These are phyloP conservation scores for Spathaspora jeffriesii DNA, from an alignment of 1,139 yeast species.

Conservation along the genomic window DNA sequence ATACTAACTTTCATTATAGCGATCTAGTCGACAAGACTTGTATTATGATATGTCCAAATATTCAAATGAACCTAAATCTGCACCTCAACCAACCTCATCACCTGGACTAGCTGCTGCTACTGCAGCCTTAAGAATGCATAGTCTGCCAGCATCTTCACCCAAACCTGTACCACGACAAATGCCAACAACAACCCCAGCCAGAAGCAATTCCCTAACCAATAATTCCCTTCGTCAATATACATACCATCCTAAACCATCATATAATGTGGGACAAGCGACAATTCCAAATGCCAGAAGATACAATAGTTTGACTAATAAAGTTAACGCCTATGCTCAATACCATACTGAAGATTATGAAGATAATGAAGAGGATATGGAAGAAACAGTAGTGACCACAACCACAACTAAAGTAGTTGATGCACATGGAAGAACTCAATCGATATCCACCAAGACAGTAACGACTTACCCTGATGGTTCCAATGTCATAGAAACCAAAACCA, in stretches of 20 bases:
- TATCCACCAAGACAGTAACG: conserved; percentile 44
- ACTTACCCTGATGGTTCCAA: conserved; percentile 48
- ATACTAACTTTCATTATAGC: conserved; percentile 2
- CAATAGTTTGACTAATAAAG: conserved; percentile 17
- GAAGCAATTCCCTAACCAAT: conserved; percentile 17
- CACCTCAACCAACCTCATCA: conserved; percentile 20
- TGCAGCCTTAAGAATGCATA: conserved; percentile 36
- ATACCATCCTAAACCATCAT: conserved; percentile 45
- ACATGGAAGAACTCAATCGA: conserved; percentile 41
- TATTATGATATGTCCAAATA: conserved; percentile 43
- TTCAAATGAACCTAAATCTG: conserved; percentile 26
- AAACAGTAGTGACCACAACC: conserved; percentile 37
- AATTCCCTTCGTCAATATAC: conserved; percentile 37
- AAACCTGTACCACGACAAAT: conserved; percentile 14
- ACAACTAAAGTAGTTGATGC: conserved; percentile 47
- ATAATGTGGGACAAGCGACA: conserved; percentile 24
- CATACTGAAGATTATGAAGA: conserved; percentile 16
- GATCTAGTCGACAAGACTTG: conserved; percentile 10
- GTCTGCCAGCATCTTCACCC: conserved; percentile 15
- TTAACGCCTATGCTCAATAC: conserved; percentile 5
- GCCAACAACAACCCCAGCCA: conserved; percentile 7
- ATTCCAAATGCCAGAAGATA: conserved; percentile 19
- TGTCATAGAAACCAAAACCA: conserved; percentile 46
- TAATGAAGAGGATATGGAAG: conserved; percentile 23
- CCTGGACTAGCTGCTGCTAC: conserved; percentile 49